Evolutionary conservation across 768 basidiomycete species (phyloP).

Genomic region (Pisolithus albus): DNA sequence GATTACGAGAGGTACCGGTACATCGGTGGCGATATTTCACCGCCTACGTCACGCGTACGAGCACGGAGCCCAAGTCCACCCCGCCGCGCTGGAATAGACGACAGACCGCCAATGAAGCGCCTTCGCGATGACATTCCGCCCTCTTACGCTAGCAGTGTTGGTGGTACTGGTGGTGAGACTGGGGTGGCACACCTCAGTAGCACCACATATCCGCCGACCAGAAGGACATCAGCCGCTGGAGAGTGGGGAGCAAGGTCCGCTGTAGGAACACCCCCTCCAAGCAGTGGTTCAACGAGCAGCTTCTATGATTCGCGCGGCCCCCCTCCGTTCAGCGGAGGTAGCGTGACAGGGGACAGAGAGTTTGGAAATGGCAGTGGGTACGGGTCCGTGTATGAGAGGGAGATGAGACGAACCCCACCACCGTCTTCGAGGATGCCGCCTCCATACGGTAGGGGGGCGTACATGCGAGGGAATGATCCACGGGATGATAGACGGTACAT

Average conservation of each 20-base stretch:
- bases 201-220: constrained; percentile 27
- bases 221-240: constrained; percentile 12
- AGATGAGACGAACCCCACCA: constrained; percentile 22
- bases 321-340: constrained; percentile 11
- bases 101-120: constrained; percentile 41
- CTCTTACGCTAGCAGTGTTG: background rate
- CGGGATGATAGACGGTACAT: constrained; percentile 34
- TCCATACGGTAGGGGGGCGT: constrained; percentile 11
- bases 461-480: constrained; percentile 15
- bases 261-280: constrained; percentile 19
- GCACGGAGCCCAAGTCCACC: constrained; percentile 39
- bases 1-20: constrained; percentile 28
- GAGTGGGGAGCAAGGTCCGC: constrained; percentile 22
- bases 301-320: constrained; percentile 28
- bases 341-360: constrained; percentile 29
- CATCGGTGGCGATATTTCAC: constrained; percentile 13
- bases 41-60: constrained; percentile 37
- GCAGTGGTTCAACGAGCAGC: constrained; percentile 14
- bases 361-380: constrained; percentile 26
- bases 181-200: constrained; percentile 5
- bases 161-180: background rate
- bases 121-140: constrained; percentile 37
- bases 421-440: constrained; percentile 17
- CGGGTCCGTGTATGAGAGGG: constrained; percentile 33
- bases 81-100: constrained; percentile 29